Base-by-base conservation (phyloP, 1,139 yeast species). In the Scheffersomyces stambukii region DNA sequence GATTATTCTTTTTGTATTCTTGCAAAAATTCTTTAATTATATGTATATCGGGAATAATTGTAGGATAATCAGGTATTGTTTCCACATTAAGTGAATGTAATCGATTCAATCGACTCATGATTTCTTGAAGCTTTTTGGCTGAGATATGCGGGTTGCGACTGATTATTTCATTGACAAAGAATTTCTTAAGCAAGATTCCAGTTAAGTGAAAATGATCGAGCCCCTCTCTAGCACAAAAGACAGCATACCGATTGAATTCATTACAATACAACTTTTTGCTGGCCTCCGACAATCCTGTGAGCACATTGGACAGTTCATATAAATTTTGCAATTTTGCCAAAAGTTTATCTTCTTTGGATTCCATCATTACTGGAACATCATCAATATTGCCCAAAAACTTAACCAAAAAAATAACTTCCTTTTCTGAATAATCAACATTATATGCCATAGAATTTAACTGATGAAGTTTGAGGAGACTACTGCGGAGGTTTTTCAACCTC, bases 391-490 rank as follows among this genome's bases (percentile, higher is more conserved):
- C 36, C 21, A 37, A 25, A 13, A 28, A 29, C 21, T 38, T 38
- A 13, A 38, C 76, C 10, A 81, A 60, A 36, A 79, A 77, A 4
- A 80, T 58, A 34, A 81, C 74, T 43, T 80, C 84, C 10, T 81
- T 81, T 35, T 64, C 42, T 4, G 35, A 37, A 27, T 34, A 38
- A 5, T 38, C 40, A 14, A 31, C 28, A 23, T 34, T 32, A 23
- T 36, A 40, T 2, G 40, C 43, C 17, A 38, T 27, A 22, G 39
- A 38, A 24, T 34, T 37, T 18, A 40, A 34, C 26, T 40, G 43
- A 30, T 40, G 43, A 11, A 40, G 33, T 16, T 40, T 40, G 21
- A 40, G 30, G 13, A 40, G 32, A 23, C 43, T 38, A 8, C 40
- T 32, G 32, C 42, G 29, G 10, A 38, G 27, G 18, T 34, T 40